Evolutionary conservation across 2,329 filamentous ascomycete genomes (phyloP), one percentile per base, ranked within the genome.

Genomic region (Alternaria brassicae): DNA sequence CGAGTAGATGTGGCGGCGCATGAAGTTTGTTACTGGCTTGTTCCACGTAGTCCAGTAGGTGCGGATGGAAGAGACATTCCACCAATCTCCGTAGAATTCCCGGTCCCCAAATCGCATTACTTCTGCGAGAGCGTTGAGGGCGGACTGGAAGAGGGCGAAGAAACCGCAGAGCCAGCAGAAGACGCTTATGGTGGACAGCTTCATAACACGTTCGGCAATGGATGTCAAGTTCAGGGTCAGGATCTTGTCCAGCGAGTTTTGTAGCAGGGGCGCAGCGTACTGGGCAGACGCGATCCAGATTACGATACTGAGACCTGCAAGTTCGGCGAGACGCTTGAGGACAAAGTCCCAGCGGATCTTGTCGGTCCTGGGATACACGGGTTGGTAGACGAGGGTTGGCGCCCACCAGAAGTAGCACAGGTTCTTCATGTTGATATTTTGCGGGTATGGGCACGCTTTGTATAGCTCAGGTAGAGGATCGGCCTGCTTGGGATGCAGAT

Each of bases 161-260:
- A 99, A 99, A 6, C 95, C 94, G 1, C 93, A 93, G 0, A 99
- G 89, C 95, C 95, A 99, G 76, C 97, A 96, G 63, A 97, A 89
- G 28, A 98, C 85, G 17, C 91, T 96, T 62, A 99, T 97, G 17
- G 95, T 98, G 8, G 91, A 96, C 21, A 99, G 85, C 79, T 99
- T 99, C 83, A 99, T 89, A 23, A 97, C 83, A 15, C 95, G 88
- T 80, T 99, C 95, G 28, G 93, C 77, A 51, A 98, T 96, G 37
- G 91, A 91, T 12, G 89, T 82, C 42, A 96, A 77, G 71, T 97
- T 90, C 19, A 98, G 83, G 4, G 88, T 88, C 9, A 90, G 88
- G 66, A 99, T 92, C 77, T 93, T 95, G 70, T 92, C 89, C 6
- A 98, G 85, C 8, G 92, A 96, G 81, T 99, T 99, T 60, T 87